phyloP scores from a whole-genome alignment of 2,329 filamentous ascomycete species.

The Pseudonectria foliicola region DNA sequence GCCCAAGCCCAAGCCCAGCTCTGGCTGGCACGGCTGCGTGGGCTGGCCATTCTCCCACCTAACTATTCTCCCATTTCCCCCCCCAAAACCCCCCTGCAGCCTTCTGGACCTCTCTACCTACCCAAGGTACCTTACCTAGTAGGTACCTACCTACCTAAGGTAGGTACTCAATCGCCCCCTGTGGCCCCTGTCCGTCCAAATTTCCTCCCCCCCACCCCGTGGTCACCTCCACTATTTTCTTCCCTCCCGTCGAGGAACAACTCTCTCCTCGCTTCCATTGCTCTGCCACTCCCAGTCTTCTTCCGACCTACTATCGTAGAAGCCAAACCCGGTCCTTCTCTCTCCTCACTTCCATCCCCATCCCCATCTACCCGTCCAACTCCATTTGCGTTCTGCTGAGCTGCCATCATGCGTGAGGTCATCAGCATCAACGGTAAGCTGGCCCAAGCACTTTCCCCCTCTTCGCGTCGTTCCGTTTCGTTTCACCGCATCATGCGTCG shows the following conservation, averaged over 20 bases:
- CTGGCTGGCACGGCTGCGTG: no score
- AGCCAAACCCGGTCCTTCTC: slow-evolving; percentile 22
- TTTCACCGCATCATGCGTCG: slow-evolving; percentile 36
- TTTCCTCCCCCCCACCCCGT: slow-evolving; percentile 35
- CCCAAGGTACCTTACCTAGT: no score
- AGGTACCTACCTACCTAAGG: no score
- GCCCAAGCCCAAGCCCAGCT: no score
- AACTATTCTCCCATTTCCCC: slow-evolving; percentile 1
- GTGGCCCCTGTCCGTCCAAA: slow-evolving; percentile 32
- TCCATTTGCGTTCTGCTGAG: slow-evolving; percentile 14
- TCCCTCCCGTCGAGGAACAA: slow-evolving; percentile 19
- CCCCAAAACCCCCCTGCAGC: background rate
- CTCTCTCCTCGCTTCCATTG: slow-evolving; percentile 19
- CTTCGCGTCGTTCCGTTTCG: slow-evolving; percentile 23
- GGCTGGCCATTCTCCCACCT: no score
- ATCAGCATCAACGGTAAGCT: slow-evolving; percentile 95
- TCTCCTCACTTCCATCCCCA: slow-evolving; percentile 28
- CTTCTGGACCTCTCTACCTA: background rate
- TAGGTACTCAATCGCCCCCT: slow-evolving; percentile 6
- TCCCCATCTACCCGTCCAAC: slow-evolving; percentile 17
- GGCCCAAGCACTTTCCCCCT: slow-evolving; percentile 14
- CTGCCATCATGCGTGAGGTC: slow-evolving; percentile 90
- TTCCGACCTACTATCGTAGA: slow-evolving; percentile 21
- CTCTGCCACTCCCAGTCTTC: slow-evolving; percentile 12
- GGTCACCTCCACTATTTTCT: slow-evolving; percentile 29